A percentile compares a stretch with the other conserved stretches of the same genome.
phyloP scores from a whole-genome alignment of 2,329 filamentous ascomycete genomes.

The Mycogone perniciosa region DNA sequence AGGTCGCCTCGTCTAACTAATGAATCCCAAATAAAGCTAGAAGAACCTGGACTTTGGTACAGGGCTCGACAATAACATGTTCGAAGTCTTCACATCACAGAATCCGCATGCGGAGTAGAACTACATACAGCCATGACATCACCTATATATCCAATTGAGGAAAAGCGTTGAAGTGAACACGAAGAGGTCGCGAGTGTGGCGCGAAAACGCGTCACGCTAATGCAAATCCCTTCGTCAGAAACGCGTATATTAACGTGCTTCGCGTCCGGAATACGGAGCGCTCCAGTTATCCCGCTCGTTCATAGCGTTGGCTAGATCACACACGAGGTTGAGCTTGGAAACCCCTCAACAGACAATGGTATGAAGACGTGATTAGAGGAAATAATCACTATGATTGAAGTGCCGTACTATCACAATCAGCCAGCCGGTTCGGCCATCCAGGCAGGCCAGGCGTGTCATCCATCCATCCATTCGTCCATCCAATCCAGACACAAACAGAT shows the following conservation, averaged over 20 bases:
- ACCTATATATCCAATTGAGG: too few relatives aligned
- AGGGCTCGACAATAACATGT: too few relatives aligned
- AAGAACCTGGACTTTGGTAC: too few relatives aligned
- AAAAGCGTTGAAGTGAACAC: too few relatives aligned
- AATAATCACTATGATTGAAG: constrained; percentile 10
- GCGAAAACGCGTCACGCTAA: neutral
- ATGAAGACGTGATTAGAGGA: neutral
- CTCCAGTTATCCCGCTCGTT: neutral
- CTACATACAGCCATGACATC: too few relatives aligned
- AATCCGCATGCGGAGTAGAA: too few relatives aligned
- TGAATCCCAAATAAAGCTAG: too few relatives aligned
- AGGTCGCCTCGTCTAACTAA: too few relatives aligned
- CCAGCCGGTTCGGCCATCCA: neutral
- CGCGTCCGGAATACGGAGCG: neutral
- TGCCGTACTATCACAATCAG: constrained; percentile 7
- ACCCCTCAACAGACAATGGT: neutral
- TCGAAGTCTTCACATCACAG: too few relatives aligned
- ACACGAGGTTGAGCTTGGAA: neutral
- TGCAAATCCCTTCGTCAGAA: neutral
- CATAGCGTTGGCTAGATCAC: neutral
- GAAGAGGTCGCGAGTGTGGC: neutral
- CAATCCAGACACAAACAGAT: constrained; percentile 3
- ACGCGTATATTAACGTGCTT: neutral
- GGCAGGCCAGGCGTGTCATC: constrained; percentile 4
- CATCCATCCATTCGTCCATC: constrained; percentile 9